Base-by-base conservation (phyloP, 1,284 basidiomycete genomes). In the Cutaneotrichosporon mucoides region DNA sequence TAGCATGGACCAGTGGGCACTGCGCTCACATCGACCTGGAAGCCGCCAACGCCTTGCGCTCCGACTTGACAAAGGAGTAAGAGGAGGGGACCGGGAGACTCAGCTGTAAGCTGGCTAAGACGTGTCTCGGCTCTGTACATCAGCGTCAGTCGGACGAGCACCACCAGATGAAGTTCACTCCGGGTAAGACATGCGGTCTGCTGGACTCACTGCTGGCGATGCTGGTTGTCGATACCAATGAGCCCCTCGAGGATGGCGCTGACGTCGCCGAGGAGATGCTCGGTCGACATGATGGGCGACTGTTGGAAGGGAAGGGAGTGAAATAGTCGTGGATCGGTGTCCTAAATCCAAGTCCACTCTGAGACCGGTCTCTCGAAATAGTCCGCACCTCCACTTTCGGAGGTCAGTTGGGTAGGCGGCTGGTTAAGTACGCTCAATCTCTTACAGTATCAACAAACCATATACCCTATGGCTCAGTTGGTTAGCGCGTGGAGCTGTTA, bases 21-120 rank as follows among this genome's bases (percentile, higher is more conserved):
- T 40, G 12, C 24, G 61, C 72, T 61, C 59, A 76, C 75, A 44
- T 76, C 75, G 0, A 72, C 59, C 53, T 75, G 75, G 56, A 73
- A 76, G 4, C 75, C 75, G 11, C 75, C 75, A 0, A 76, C 75
- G 12, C 70, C 73, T 49, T 66, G 69, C 2, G 73, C 71, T 11
- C 75, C 75, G 42, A 76, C 68, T 57, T 76, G 75, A 24, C 72
- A 68, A 2, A 76, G 68, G 1, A 76, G 52, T 1, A 76, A 59
- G 6, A 76, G 61, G 5, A 71, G 56, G 10, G 71, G 67, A 1
- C 60, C 72, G 1, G 75, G 68, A n/a, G 65, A 60, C 40, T 65
- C 56, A 11, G 67, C 56, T 4, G 67, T 63, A 3, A 74, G 59
- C 13, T 59, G 40, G n/a, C 62, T 63, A 13, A 76, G 65, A 13